Evolutionary conservation across 345 rosid species (phyloP).

Genomic region (Mallotus nudiflorus): DNA sequence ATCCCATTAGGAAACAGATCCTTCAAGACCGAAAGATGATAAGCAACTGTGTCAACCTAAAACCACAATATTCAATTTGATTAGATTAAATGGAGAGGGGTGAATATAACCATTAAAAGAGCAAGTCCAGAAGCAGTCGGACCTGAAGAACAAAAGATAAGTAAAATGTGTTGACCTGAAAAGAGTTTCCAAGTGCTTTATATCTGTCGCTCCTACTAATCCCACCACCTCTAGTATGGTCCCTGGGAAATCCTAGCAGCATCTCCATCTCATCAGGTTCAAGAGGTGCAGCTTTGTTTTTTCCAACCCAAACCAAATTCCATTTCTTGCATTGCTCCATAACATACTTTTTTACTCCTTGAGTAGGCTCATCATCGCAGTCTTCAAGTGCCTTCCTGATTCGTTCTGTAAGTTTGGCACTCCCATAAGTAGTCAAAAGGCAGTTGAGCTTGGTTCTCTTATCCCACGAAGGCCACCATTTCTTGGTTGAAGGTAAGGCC

Average conservation of each 20-base stretch:
- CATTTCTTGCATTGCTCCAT: constrained; percentile 22
- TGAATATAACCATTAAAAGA: too few relatives aligned
- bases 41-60: constrained; percentile 27
- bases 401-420: constrained; percentile 19
- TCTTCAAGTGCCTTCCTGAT: constrained; percentile 22
- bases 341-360: neutral
- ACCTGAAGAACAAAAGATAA: neutral
- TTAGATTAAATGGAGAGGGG: neutral
- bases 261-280: constrained; percentile 31
- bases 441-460: neutral
- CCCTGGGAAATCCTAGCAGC: constrained; percentile 31
- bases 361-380: constrained; percentile 16
- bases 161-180: constrained; percentile 3
- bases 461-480: constrained; percentile 5
- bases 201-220: constrained; percentile 17
- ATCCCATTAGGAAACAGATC: constrained; percentile 17
- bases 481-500: neutral
- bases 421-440: constrained; percentile 2
- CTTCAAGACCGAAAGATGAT: constrained; percentile 21
- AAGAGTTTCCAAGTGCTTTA: constrained; percentile 27
- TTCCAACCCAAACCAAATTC: constrained; percentile 42
- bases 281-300: constrained; percentile 29
- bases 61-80: neutral
- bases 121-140: too few relatives aligned
- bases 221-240: constrained; percentile 38